Evolutionary conservation across 2,329 filamentous ascomycete genomes (phyloP).

Genomic region (Aspergillus ruber): DNA sequence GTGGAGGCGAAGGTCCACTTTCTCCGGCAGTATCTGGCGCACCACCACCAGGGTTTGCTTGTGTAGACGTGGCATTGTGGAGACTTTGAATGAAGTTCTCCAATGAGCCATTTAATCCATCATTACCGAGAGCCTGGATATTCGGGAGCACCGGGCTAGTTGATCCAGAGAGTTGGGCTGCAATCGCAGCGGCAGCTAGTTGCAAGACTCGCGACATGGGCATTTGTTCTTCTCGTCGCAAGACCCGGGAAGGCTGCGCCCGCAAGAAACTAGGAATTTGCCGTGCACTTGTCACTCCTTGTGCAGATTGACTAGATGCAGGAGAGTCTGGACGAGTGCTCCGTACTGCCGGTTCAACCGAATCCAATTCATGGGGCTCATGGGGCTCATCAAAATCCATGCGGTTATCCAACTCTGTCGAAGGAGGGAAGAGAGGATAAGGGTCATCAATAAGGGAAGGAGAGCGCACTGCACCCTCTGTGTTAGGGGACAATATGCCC

Average conservation of each 20-base stretch:
- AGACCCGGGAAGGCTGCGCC: conserved; percentile 47
- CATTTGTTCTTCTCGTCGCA: conserved; percentile 55
- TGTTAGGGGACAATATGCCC: conserved; percentile 15
- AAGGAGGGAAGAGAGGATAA: conserved; percentile 28
- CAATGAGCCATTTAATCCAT: conserved; percentile 56
- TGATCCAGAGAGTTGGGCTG: conserved; percentile 58
- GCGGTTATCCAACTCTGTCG: conserved; percentile 34
- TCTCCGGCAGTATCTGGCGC: conserved; percentile 25
- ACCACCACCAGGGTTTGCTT: conserved; percentile 42
- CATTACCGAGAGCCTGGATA: conserved; percentile 48
- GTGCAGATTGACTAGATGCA: conserved; percentile 19
- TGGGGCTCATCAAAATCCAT: conserved; percentile 33
- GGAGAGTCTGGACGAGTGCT: conserved; percentile 23
- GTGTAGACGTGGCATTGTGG: conserved; percentile 55
- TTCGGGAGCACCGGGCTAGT: conserved; percentile 51
- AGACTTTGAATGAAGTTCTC: conserved; percentile 58
- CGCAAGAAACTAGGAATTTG: conserved; percentile 41
- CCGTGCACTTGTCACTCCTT: conserved; percentile 28
- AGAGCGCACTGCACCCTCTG: conserved; percentile 20
- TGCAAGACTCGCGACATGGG: conserved; percentile 57
- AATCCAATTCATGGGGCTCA: conserved; percentile 34
- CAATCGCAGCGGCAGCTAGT: conserved; percentile 58
- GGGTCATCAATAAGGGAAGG: conserved; percentile 27
- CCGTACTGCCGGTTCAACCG: conserved; percentile 33
- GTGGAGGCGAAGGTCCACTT: conserved; percentile 46